Evolutionary conservation across 768 basidiomycete genomes (phyloP).

Genomic region (Pisolithus sp.): DNA sequence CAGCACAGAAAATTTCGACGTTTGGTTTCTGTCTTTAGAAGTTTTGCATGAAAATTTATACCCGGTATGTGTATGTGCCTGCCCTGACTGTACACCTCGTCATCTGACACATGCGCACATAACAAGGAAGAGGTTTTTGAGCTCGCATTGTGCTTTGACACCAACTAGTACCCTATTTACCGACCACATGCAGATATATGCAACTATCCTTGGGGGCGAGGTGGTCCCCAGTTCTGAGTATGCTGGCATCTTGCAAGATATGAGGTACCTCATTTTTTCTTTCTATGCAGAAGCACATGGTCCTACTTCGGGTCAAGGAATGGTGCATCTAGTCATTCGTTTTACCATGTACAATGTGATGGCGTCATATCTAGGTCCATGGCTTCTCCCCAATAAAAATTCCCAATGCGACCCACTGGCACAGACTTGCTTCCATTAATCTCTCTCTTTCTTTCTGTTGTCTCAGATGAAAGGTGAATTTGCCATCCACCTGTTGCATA

Average conservation of each 20-base stretch:
- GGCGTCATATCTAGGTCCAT: constrained; percentile 46
- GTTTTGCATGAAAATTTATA: constrained; percentile 82
- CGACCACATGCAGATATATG: constrained; percentile 62
- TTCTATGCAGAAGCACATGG: background rate
- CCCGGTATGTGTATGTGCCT: constrained; percentile 36
- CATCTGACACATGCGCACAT: background rate
- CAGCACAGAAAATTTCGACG: constrained; percentile 69
- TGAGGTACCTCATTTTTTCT: background rate
- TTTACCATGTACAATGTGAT: constrained; percentile 3
- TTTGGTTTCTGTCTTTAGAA: constrained; percentile 74
- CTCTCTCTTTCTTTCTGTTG: background rate
- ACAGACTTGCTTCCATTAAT: constrained; percentile 58
- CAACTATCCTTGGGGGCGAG: constrained; percentile 84
- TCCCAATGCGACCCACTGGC: constrained; percentile 5
- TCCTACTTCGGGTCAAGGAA: constrained; percentile 50
- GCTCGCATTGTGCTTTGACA: constrained; percentile 78
- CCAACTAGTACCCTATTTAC: constrained; percentile 56
- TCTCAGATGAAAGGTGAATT: background rate
- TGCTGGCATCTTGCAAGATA: constrained; percentile 91
- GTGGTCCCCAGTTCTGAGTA: constrained; percentile 89
- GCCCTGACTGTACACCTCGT: constrained; percentile 1
- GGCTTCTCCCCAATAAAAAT: constrained; percentile 28
- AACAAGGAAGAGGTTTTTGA: constrained; percentile 64
- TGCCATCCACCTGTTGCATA: too few relatives aligned
- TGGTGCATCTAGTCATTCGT: constrained; percentile 37